Evolutionary conservation across 2,329 filamentous ascomycete species (phyloP), one percentile per base, ranked within the genome.

Genomic region (Diplodia scrobiculata): DNA sequence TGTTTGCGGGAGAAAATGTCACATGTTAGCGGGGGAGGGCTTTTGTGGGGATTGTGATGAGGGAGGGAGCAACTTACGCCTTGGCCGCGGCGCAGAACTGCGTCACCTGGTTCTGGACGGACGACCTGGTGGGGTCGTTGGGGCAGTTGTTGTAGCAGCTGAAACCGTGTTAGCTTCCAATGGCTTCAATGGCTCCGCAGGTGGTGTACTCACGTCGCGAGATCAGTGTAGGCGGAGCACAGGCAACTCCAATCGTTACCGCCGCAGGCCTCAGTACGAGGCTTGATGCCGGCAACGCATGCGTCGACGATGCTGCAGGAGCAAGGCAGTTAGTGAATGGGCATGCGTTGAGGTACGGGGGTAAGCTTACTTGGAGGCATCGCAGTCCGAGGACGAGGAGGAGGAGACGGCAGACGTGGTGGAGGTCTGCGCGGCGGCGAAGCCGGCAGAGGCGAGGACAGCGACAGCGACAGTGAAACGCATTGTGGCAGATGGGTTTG

Each of bases 91-190:
- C 73, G 71, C 81, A 83, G 73, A 68, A 78, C 45, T 71, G 69
- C 2, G 72, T 75, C 19, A 77, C 75, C 68, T 74, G 71, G 70
- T 75, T 75, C 70, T 77, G 66, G 50, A 76, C 72, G 72, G 66
- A 72, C 72, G 47, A 73, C 71, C 36, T 21, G 54, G 32, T 75
- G 17, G 78, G 68, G 71, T 83, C 80, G 69, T 79, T 75, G 63
- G 86, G 85, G 79, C 87, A 89, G 80, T 87, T 86, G 80, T 84
- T 84, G 79, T 87, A 88, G 83, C 87, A 89, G 36, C 81, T 83
- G 67, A 9, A 21, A 21, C 69, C 66, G 66, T 13, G 53, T 68
- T 21, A 66, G 62, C 47, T 14, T 14, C 52, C 14, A 47, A 36
- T 45, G 5, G 27, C 17, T n/a, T 21, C 6, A 14, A 32, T 38